Percentiles rank a stretch among this genome's conserved stretches.
Conservation (phyloP, 768 basidiomycete genomes). For the Boletus tomentosulus region DNA sequence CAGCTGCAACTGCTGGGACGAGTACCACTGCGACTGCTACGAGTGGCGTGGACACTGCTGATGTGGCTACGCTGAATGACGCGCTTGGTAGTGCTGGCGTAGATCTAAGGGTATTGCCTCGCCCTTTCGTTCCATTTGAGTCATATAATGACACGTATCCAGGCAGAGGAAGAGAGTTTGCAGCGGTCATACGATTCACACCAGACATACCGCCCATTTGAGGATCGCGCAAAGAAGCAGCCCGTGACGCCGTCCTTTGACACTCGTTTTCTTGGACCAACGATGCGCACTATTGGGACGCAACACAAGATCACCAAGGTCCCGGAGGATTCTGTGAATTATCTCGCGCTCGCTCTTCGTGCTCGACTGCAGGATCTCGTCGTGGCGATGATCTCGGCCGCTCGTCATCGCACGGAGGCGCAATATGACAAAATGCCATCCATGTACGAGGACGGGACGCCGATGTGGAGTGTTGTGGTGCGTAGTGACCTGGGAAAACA, state of each 20-base stretch:
- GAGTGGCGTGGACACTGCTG: slow-evolving; percentile 54
- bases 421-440: slow-evolving; percentile 65
- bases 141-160: slow-evolving; percentile 1
- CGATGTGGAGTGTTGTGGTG: slow-evolving; percentile 82
- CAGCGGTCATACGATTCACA: slow-evolving; percentile 64
- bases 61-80: slow-evolving; percentile 77
- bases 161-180: slow-evolving; percentile 86
- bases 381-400: slow-evolving; percentile 61
- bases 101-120: slow-evolving; percentile 61
- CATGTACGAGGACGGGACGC: slow-evolving; percentile 59
- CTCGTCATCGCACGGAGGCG: slow-evolving; percentile 65
- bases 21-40: slow-evolving; percentile 21
- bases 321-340: slow-evolving; percentile 70
- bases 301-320: slow-evolving; percentile 66
- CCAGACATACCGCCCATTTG: slow-evolving; percentile 58
- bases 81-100: slow-evolving; percentile 85
- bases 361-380: slow-evolving; percentile 69
- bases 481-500: slow-evolving; percentile 80
- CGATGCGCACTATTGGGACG: slow-evolving; percentile 63
- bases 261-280: slow-evolving; percentile 55
- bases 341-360: slow-evolving; percentile 75
- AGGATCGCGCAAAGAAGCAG: slow-evolving; percentile 79
- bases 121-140: background rate
- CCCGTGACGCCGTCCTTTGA: slow-evolving; percentile 68
- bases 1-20: slow-evolving; percentile 16